Conservation (phyloP, 225 moss, liverwort and hornwort species). For the Asterella californica region DNA sequence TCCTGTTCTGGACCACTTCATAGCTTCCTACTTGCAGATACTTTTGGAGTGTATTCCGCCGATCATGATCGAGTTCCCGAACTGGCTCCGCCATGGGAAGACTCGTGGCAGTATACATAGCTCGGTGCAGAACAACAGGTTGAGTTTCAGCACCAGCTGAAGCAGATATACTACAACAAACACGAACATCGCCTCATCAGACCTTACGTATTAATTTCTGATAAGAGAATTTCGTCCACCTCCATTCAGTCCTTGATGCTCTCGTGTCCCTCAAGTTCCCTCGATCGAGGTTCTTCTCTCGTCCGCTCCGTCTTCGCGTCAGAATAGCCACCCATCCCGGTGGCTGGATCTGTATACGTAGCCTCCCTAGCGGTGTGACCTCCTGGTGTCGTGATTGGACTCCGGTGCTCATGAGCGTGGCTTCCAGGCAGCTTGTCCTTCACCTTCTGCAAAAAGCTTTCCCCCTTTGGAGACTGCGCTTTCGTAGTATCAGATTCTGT, state of each 20-base stretch:
- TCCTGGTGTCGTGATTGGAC: neutral
- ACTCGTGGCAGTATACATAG: too few relatives aligned
- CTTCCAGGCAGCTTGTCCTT: constrained; percentile 8
- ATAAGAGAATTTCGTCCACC: too few relatives aligned
- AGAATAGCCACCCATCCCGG: neutral
- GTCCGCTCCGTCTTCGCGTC: neutral
- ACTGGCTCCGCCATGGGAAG: too few relatives aligned
- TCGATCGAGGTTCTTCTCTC: neutral
- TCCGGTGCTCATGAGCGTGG: neutral
- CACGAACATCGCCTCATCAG: too few relatives aligned
- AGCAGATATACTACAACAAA: neutral
- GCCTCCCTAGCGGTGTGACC: too few relatives aligned
- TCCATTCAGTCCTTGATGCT: neutral
- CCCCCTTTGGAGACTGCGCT: neutral
- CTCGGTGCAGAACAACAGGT: too few relatives aligned
- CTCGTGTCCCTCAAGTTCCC: neutral
- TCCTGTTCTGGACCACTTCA: too few relatives aligned
- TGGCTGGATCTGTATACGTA: too few relatives aligned
- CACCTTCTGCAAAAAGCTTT: neutral
- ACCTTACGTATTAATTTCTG: too few relatives aligned
- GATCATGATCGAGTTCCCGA: too few relatives aligned
- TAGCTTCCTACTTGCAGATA: too few relatives aligned
- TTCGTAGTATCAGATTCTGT: neutral
- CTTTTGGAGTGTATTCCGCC: too few relatives aligned
- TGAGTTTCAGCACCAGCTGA: neutral